phyloP scores from a whole-genome alignment of 768 basidiomycete genomes.

The Tulasnella calospora region DNA sequence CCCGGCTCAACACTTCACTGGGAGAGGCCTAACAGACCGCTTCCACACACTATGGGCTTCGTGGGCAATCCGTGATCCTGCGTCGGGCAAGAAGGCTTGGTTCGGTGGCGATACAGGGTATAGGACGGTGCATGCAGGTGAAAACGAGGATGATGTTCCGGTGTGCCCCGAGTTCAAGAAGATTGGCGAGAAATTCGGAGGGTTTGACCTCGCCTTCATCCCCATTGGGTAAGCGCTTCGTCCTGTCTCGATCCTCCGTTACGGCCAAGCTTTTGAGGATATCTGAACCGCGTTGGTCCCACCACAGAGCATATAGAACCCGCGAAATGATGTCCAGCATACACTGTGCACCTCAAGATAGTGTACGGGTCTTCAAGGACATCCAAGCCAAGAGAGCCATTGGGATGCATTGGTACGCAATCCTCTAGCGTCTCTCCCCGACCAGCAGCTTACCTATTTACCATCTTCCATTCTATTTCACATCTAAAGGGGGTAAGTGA shows the following conservation, averaged over 20 bases:
- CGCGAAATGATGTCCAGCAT: conserved; percentile 54
- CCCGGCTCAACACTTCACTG: conserved; percentile 27
- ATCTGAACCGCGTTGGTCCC: not conserved
- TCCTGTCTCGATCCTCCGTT: not conserved
- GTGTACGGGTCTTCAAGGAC: conserved; percentile 63
- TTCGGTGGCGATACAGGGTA: conserved; percentile 72
- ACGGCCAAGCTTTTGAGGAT: not conserved
- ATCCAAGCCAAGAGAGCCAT: conserved; percentile 54
- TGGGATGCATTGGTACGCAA: conserved; percentile 67
- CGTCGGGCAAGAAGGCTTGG: conserved; percentile 41
- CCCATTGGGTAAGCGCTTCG: conserved; percentile 48
- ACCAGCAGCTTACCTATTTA: not conserved
- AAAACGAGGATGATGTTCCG: conserved; percentile 46
- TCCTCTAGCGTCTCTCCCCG: conserved; percentile 28
- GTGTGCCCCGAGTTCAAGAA: conserved; percentile 68
- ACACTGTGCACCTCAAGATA: conserved; percentile 63
- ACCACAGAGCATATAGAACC: conserved; percentile 53
- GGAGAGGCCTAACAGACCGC: conserved; percentile 34
- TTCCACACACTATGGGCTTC: conserved; percentile 40
- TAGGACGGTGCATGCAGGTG: conserved; percentile 44
- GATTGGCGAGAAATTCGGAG: conserved; percentile 59
- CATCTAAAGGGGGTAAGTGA: not conserved
- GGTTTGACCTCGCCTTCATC: conserved; percentile 64
- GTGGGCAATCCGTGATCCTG: conserved; percentile 36
- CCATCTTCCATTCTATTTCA: not conserved